Base-by-base conservation (phyloP, 768 basidiomycete genomes). In the Dictyophora rubrovolvata region DNA sequence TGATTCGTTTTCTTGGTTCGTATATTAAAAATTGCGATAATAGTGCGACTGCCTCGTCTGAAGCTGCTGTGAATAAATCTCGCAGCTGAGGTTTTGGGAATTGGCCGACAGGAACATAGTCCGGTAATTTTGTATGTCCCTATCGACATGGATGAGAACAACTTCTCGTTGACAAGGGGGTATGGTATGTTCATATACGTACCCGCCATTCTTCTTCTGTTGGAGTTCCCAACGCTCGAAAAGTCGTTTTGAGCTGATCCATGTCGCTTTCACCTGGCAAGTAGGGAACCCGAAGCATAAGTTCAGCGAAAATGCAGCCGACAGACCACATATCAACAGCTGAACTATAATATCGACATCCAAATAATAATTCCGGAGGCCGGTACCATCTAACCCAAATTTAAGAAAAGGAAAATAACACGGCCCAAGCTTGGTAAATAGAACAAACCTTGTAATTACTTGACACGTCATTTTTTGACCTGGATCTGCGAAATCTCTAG, bases 191-290 rank as follows among this genome's bases (percentile, higher is more conserved):
- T n/a, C n/a, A n/a, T n/a, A 46, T 17, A 73, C 83, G 59, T 72
- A 93, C 93, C 1, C 94, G 95, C 96, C 96, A 99, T 21, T 97
- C 95, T 54, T 92, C 87, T 69, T 98, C 96, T 0, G 92, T 89
- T 1, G 96, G 96, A 9, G 95, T 94, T 0, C 96, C 96, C 22
- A 99, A 78, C 0, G 95, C 96, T 50, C 88, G 85, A 69, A 96
- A 98, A 54, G 85, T 94, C 36, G 87, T 91, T 69, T 93, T 94
- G 34, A 99, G 73, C 68, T 99, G 96, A 70, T 96, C 95, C 82
- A 99, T 87, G 70, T 98, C 96, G 54, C 84, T 88, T 64, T 96
- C 94, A 17, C 94, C 96, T 1, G 96, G 86, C 23, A 98, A 79
- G 67, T 96, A 99, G 1, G 96, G 96, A 22, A 89, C 93, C 16